Base-by-base conservation (phyloP, 768 basidiomycete species). In the Hypholoma sublateritium region DNA sequence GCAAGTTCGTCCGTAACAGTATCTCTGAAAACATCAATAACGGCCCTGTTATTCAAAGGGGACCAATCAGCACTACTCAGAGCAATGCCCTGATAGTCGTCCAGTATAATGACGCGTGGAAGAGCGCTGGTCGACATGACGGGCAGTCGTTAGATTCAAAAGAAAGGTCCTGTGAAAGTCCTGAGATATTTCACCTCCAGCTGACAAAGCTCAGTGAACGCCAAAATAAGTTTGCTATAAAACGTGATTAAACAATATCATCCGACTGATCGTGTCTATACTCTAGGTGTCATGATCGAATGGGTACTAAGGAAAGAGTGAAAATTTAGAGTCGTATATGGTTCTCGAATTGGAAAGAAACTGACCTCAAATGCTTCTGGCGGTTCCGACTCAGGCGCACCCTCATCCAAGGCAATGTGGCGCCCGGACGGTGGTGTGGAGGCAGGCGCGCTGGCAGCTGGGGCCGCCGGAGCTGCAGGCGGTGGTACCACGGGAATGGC, bases 301-400 rank as follows among this genome's bases (percentile, higher is more conserved):
- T 9, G 84, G 88, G 67, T 92, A 92, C 91, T 92, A 36, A 22
- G 24, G n/a, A 49, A 34, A 19, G 11, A 6, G 28, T 32, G 28
- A 45, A 21, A 19, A 7, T 12, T 49, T 11, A 56, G 36, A 25
- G 4, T 28, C 39, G 62, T 53, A 59, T 50, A 50, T 39, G 25
- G 58, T 63, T 74, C 70, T 41, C 22, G 55, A 58, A 50, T 51
- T 28, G 63, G 55, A 50, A 44, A 48, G 56, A 13, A 47, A 75
- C 88, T 58, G 64, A 93, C 92, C 86, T 95, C 92, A 65, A 96
- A 96, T 22, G 89, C 70, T 65, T 80, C 81, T 66, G 94, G 94
- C 12, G 86, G 83, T 42, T 84, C 87, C 22, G 84, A 86, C 65
- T 95, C 92, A 8, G 86, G 82, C 16, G 80, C 81, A 65, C 70